Evolutionary conservation across 495 filamentous ascomycete species (phyloP), one percentile per base, ranked within the genome.

Genomic region (Penicillium coffeae): DNA sequence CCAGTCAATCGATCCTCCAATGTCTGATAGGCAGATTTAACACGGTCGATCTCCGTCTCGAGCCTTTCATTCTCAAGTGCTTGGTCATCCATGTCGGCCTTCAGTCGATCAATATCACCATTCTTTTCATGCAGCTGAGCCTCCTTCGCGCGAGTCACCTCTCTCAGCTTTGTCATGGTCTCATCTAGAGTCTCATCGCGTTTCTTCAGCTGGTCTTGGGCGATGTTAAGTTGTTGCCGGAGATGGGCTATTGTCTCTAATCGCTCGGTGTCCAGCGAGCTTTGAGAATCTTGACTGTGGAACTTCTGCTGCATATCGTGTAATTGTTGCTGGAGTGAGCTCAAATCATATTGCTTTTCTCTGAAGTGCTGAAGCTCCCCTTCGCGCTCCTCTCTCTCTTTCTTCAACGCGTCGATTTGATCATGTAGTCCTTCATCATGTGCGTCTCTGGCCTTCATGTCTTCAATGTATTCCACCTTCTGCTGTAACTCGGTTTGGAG

Each of bases 31-130:
- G 70, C 62, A 4, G 54, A 54, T 21, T 73, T 62, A 1, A 65
- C 58, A 9, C 58, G 59, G 3, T 66, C 60, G n/a, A 71, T 25
- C 14, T 75, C 62, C 7, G 58, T 55, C 16, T 73, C 70, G 10
- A 74, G 56, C 35, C 57, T 69, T 30, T 63, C 66, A 21, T 65
- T 66, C 20, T 69, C 60, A 14, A 70, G 46, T 3, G 54, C 56
- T 6, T 67, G 64, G 16, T 69, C 55, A n/a, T 66, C 62, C 30
- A 66, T 58, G 38, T 71, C 62, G 1, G 54, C 53, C 21, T 65
- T 64, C 21, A 90, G 59, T 9, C 53, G 54, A 14, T 74, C 72
- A 38, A 73, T 71, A 38, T 68, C 65, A 0, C 59, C 42, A 34
- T 71, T 66, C 27, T 70, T 74, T 43, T 73, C 65, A 1, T 55